Evolutionary conservation across 768 basidiomycete genomes (phyloP).

Genomic region (Omphalotus guepiniiformis): DNA sequence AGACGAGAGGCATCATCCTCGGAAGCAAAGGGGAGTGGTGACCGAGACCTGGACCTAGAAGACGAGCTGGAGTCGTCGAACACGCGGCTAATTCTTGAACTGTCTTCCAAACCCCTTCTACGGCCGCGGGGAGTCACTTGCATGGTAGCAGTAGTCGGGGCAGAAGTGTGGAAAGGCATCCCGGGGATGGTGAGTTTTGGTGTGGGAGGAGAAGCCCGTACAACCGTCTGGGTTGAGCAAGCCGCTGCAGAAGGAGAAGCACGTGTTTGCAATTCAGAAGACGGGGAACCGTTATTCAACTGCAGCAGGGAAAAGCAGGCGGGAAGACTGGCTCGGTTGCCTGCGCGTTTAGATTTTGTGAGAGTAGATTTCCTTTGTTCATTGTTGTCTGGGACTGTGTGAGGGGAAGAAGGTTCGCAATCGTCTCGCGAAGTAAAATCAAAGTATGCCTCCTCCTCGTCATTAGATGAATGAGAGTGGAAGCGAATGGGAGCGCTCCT

Average conservation of each 20-base stretch:
- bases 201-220: slow-evolving; percentile 56
- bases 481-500: slow-evolving; percentile 40
- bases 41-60: slow-evolving; percentile 39
- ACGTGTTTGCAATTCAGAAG: slow-evolving; percentile 20
- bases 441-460: slow-evolving; percentile 44
- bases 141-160: slow-evolving; percentile 23
- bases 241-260: slow-evolving; percentile 38
- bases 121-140: slow-evolving; percentile 53
- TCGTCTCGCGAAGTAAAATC: slow-evolving; percentile 22
- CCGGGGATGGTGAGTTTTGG: slow-evolving; percentile 44
- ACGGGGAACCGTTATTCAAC: slow-evolving; percentile 32
- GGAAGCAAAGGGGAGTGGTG: slow-evolving; percentile 19
- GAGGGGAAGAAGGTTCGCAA: slow-evolving; percentile 16
- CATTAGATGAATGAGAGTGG: slow-evolving; percentile 28
- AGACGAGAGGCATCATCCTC: slow-evolving; percentile 12
- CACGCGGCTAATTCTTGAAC: slow-evolving; percentile 26
- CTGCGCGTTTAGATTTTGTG: slow-evolving; percentile 43
- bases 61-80: slow-evolving; percentile 30
- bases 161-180: slow-evolving; percentile 19
- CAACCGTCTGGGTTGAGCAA: slow-evolving; percentile 43
- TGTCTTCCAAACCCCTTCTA: slow-evolving; percentile 33
- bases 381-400: slow-evolving; percentile 5
- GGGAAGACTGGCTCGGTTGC: slow-evolving; percentile 70
- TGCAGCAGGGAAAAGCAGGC: slow-evolving; percentile 73
- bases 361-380: slow-evolving; percentile 14